Conservation (phyloP, 148 eudicot species). For the Chenopodium suecicum region DNA sequence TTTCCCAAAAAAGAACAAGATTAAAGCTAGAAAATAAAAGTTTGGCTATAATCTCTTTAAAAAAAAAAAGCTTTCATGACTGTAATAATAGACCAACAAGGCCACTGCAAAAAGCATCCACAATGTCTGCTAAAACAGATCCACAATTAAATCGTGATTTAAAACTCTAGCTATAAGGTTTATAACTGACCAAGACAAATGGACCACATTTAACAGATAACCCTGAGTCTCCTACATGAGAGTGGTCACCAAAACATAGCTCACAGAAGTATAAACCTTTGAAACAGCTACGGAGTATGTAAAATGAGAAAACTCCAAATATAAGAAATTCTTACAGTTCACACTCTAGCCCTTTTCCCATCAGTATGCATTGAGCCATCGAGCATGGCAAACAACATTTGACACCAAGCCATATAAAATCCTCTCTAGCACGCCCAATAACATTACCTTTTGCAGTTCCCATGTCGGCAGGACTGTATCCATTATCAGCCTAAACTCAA, state of each 20-base stretch:
- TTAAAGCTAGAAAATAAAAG: too few species aligned
- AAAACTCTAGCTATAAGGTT: not conserved
- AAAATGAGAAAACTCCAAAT: not conserved
- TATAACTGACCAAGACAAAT: not conserved
- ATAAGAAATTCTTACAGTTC: slow-evolving; percentile 63
- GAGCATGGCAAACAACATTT: slow-evolving; percentile 84
- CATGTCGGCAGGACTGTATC: slow-evolving; percentile 11
- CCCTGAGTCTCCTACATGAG: not conserved
- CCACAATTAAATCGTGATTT: too few species aligned
- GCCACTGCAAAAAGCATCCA: too few species aligned
- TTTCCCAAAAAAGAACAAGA: too few species aligned
- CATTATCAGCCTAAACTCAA: too few species aligned
- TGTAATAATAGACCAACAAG: too few species aligned
- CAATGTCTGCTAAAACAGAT: too few species aligned
- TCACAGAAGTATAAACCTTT: not conserved
- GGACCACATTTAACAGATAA: not conserved
- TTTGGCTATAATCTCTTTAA: not conserved
- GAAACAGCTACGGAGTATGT: not conserved
- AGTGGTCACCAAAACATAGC: not conserved
- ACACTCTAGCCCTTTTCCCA: slow-evolving; percentile 60
- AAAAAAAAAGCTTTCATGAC: too few species aligned
- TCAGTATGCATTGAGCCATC: slow-evolving; percentile 95
- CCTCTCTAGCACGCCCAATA: slow-evolving; percentile 39
- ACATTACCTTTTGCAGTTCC: slow-evolving; percentile 30
- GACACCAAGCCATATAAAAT: slow-evolving; percentile 84